Percentiles rank a stretch among this genome's conserved stretches.
These are phyloP conservation scores for Ogataea nitratoaversa DNA, from an alignment of 805 yeast genomes.

Conservation along the genomic window DNA sequence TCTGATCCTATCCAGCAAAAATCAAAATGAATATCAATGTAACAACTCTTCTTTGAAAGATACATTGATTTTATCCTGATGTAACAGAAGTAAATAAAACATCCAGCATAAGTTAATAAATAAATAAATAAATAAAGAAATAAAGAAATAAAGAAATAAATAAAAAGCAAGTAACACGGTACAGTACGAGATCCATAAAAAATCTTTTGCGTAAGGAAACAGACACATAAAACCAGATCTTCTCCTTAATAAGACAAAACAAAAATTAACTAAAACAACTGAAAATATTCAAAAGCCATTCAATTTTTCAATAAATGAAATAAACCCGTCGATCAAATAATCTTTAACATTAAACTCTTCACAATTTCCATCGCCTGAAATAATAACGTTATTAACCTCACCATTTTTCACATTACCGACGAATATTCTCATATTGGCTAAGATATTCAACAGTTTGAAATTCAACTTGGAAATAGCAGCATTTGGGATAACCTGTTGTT, in stretches of 20 bases:
- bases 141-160: too few relatives aligned
- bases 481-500: conserved; percentile 3
- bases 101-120: too few relatives aligned
- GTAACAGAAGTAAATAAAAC: too few relatives aligned
- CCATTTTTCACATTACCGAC: conserved; percentile 21
- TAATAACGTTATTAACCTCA: conserved; percentile 6
- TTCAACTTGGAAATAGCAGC: conserved; percentile 22
- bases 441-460: conserved; percentile 24
- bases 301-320: conserved; percentile 20
- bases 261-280: not conserved
- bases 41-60: too few relatives aligned
- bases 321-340: conserved; percentile 22
- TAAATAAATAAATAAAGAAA: too few relatives aligned
- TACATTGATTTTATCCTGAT: too few relatives aligned
- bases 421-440: conserved; percentile 30
- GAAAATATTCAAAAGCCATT: conserved; percentile 6
- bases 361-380: conserved; percentile 16
- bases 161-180: too few relatives aligned
- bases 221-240: too few relatives aligned
- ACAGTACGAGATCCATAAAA: too few relatives aligned
- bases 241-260: not conserved
- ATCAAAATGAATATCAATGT: too few relatives aligned
- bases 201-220: too few relatives aligned
- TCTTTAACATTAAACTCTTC: conserved; percentile 14
- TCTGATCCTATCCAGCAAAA: too few relatives aligned